Evolutionary conservation across 495 filamentous ascomycete genomes (phyloP).

Genomic region (Cryomyces antarcticus): DNA sequence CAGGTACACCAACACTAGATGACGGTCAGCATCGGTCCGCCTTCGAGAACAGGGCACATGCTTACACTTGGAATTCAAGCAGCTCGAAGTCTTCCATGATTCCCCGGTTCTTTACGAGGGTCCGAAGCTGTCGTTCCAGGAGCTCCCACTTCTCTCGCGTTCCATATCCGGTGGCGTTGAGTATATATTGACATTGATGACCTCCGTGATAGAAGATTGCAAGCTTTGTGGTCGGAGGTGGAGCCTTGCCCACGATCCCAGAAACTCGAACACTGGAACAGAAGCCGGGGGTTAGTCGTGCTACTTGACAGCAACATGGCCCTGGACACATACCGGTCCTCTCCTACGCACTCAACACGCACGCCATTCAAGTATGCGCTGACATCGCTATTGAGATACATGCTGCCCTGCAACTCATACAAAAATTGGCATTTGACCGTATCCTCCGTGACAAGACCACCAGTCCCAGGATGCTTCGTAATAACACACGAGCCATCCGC

Average conservation of each 20-base stretch:
- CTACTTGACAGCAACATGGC: too few relatives aligned
- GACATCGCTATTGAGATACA: constrained; percentile 37
- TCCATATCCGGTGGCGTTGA: constrained; percentile 24
- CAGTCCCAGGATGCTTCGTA: constrained; percentile 15
- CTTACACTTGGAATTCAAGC: constrained; percentile 11
- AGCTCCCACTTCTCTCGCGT: constrained; percentile 24
- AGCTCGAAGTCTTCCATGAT: constrained; percentile 6
- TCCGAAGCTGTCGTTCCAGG: constrained; percentile 21
- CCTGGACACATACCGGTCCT: too few relatives aligned
- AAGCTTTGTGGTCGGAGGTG: constrained; percentile 34
- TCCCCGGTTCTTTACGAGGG: constrained; percentile 1
- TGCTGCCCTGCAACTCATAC: constrained; percentile 40
- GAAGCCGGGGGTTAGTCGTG: too few relatives aligned
- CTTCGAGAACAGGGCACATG: too few relatives aligned
- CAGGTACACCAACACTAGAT: constrained; percentile 7
- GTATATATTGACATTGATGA: constrained; percentile 23
- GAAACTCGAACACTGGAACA: constrained; percentile 23
- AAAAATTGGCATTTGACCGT: constrained; percentile 33
- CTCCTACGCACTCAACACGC: constrained; percentile 16
- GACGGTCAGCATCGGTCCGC: too few relatives aligned
- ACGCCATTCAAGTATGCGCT: constrained; percentile 29
- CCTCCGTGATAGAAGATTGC: constrained; percentile 28
- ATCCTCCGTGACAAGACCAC: constrained; percentile 23
- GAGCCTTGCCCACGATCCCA: constrained; percentile 24
- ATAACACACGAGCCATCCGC: constrained; percentile 25